Base-by-base conservation (phyloP, 768 basidiomycete genomes). In the Trametes punicea region DNA sequence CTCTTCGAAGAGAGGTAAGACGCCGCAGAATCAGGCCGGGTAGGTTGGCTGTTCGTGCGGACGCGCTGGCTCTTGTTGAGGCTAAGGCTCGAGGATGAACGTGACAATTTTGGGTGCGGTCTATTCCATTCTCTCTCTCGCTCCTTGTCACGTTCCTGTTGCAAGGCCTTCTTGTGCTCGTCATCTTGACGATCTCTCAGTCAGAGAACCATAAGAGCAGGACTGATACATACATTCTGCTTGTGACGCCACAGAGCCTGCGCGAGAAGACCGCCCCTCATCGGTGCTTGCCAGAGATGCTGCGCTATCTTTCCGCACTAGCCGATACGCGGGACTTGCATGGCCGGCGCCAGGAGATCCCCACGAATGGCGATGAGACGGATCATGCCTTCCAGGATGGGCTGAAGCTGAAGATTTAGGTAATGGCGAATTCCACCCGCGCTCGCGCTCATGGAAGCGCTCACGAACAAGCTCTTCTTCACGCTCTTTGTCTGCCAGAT, bases 41-140 rank as follows among this genome's bases (percentile, higher is more conserved):
- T 63, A 33, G 81, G 70, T 20, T 71, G 70, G 31, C 75, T 71
- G 34, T 64, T 68, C 9, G 70, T 71, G 53, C 73, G 74, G 18
- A 65, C 62, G 23, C 67, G 72, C 47, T 68, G 70, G 51, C 59
- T 54, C 41, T 45, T 50, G 34, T 51, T 51, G 16, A 70, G 62
- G 52, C 71, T 73, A 51, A 77, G 66, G 59, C 75, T 77, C 10
- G 79, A 80, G 2, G 75, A 70, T 16, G 78, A 73, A n/a, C 77
- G 78, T 9, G 55, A 44, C 63, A 57, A 63, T 18, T 64, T 69
- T 16, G 68, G 63, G 20, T 72, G 71, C 10, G 73, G 76, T 58
- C 72, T 80, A 64, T 83, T 83, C 82, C 83, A 82, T 47, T 76
- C 75, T 30, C 78, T 74, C 62, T 83, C 84, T 34, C 76, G 73